A percentile compares a stretch with the other conserved stretches of the same genome.
Conservation (phyloP, 208 protist species). For the Giardia muris region DNA sequence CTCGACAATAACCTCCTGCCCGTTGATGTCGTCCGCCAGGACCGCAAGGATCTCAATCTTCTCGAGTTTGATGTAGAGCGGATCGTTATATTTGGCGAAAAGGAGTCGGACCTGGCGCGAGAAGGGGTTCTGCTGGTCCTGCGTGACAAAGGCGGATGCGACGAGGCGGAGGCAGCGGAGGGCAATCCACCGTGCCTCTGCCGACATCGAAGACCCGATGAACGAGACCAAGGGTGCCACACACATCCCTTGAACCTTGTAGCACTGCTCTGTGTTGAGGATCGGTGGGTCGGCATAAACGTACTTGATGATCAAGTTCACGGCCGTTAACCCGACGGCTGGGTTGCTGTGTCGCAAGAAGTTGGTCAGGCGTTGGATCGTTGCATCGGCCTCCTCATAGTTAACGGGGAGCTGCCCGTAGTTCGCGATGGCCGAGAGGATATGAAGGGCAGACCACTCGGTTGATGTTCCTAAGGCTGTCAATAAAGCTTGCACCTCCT, state of each 20-base stretch:
- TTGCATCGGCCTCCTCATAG: neutral
- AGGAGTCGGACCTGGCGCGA: slow-evolving; percentile 16
- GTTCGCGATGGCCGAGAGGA: neutral
- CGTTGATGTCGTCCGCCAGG: neutral
- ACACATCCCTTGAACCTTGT: neutral
- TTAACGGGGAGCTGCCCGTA: neutral
- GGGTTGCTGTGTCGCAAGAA: neutral
- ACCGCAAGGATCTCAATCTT: slow-evolving; percentile 39
- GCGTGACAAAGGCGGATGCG: neutral
- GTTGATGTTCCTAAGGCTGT: slow-evolving; percentile 30
- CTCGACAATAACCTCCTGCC: neutral
- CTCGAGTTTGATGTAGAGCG: slow-evolving; percentile 42
- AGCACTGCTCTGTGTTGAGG: neutral
- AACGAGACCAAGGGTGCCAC: neutral
- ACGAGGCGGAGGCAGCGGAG: slow-evolving; percentile 22
- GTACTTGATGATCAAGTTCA: slow-evolving; percentile 1
- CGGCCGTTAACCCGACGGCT: neutral
- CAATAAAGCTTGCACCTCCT: slow-evolving; percentile 36
- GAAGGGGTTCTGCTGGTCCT: slow-evolving; percentile 18
- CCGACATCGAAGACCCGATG: slow-evolving; percentile 49
- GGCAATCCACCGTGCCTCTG: slow-evolving; percentile 38
- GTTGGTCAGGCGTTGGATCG: slow-evolving; percentile 41
- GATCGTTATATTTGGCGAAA: slow-evolving; percentile 42
- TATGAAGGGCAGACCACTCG: slow-evolving; percentile 54
- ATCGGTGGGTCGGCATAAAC: neutral